These are phyloP conservation scores for Venturiaceae sp. DNA, from an alignment of 2,329 filamentous ascomycete species.

Conservation along the genomic window DNA sequence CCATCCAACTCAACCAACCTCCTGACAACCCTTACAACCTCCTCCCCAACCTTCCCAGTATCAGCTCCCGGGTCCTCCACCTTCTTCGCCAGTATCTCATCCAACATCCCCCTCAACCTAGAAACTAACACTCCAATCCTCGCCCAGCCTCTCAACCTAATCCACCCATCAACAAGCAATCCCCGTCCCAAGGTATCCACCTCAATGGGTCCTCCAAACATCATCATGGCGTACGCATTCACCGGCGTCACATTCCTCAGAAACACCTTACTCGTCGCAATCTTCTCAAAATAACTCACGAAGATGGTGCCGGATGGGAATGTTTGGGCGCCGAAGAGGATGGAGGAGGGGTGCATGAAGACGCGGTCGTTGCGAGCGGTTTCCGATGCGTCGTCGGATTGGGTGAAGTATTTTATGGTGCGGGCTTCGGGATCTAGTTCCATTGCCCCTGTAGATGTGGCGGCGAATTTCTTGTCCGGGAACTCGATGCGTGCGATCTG, in stretches of 20 bases:
- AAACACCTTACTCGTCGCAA: slow-evolving; percentile 78
- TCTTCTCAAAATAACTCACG: slow-evolving; percentile 84
- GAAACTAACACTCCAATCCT: slow-evolving; percentile 85
- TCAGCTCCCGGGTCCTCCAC: slow-evolving; percentile 64
- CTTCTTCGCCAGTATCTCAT: slow-evolving; percentile 70
- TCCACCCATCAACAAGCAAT: slow-evolving; percentile 85
- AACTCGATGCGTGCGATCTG: slow-evolving; percentile 89
- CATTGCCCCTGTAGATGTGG: slow-evolving; percentile 77
- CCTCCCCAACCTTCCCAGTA: slow-evolving; percentile 31
- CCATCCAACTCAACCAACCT: slow-evolving; percentile 85
- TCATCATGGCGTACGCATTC: slow-evolving; percentile 76
- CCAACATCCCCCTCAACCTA: slow-evolving; percentile 74
- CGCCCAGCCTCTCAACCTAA: slow-evolving; percentile 81
- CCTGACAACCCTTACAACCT: slow-evolving; percentile 68
- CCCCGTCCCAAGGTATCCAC: slow-evolving; percentile 84
- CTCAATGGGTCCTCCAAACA: slow-evolving; percentile 78
- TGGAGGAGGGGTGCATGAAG: slow-evolving; percentile 86
- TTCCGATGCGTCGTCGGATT: slow-evolving; percentile 15
- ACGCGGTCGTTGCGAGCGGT: slow-evolving; percentile 45
- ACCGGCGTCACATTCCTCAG: slow-evolving; percentile 86
- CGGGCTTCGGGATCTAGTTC: slow-evolving; percentile 87
- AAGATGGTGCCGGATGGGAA: slow-evolving; percentile 66
- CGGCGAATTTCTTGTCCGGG: slow-evolving; percentile 90
- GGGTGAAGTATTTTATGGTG: slow-evolving; percentile 86
- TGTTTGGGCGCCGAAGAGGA: slow-evolving; percentile 70